These are phyloP conservation scores for Chamaenerion angustifolium DNA, from an alignment of 345 rosid genomes.

Conservation along the genomic window DNA sequence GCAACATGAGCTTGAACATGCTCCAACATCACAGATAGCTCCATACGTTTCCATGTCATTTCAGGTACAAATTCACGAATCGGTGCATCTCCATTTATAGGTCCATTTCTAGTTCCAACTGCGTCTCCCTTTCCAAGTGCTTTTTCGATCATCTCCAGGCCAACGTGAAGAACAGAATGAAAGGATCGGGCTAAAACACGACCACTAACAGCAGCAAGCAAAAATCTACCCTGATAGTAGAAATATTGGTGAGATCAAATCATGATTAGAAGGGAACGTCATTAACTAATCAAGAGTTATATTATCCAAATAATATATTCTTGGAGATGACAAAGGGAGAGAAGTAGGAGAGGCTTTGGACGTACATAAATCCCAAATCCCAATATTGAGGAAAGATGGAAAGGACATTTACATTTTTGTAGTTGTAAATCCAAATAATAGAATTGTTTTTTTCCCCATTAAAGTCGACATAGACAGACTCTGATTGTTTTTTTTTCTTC, in stretches of 20 bases:
- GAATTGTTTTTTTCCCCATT: no score
- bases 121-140: constrained; percentile 61
- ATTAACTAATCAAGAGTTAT: neutral
- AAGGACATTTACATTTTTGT: no score
- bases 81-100: constrained; percentile 27
- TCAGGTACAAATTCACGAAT: constrained; percentile 74
- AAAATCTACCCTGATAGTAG: constrained; percentile 73
- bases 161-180: constrained; percentile 80
- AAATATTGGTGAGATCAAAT: constrained; percentile 1
- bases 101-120: neutral
- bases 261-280: neutral
- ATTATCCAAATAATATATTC: neutral
- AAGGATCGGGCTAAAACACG: constrained; percentile 90
- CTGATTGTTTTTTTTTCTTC: no score
- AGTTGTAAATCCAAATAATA: no score
- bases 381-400: no score
- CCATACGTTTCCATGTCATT: constrained; percentile 87
- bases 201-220: constrained; percentile 96
- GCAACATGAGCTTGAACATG: constrained; percentile 99
- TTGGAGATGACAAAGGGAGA: no score
- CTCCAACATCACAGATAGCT: constrained; percentile 91
- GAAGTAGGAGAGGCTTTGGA: no score
- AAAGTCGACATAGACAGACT: no score
- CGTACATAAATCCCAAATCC: no score
- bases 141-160: constrained; percentile 77